phyloP scores from a whole-genome alignment of 1,284 basidiomycete genomes.

The Heterobasidion irregulare region DNA sequence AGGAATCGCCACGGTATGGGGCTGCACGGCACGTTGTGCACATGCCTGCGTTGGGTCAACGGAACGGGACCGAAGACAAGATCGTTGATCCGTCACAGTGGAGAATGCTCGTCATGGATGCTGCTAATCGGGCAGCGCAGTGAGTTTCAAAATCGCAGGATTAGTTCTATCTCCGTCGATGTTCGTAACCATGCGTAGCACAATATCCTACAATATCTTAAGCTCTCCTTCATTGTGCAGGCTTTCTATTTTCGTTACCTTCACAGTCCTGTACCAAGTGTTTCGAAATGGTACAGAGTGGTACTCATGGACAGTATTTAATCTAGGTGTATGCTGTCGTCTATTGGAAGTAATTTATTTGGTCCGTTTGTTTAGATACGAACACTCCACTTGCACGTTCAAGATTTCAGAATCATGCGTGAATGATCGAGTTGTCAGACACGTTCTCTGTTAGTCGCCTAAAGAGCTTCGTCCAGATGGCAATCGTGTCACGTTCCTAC shows the following conservation, averaged over 20 bases:
- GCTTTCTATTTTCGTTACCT: neutral
- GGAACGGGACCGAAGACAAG: slow-evolving; percentile 2
- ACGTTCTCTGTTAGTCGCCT: too few relatives aligned
- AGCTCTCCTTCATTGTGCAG: neutral
- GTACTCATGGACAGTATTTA: too few relatives aligned
- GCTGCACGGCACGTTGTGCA: neutral
- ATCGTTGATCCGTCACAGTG: slow-evolving; percentile 10
- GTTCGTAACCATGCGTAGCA: neutral
- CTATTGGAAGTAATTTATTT: too few relatives aligned
- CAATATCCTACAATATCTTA: neutral
- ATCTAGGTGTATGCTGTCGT: too few relatives aligned
- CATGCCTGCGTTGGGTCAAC: neutral
- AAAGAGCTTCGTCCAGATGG: too few relatives aligned
- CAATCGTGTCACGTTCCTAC: too few relatives aligned
- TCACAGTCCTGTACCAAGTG: neutral
- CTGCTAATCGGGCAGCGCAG: slow-evolving; percentile 7
- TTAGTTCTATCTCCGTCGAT: neutral
- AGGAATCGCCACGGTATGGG: neutral
- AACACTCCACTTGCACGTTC: too few relatives aligned
- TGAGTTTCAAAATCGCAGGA: neutral
- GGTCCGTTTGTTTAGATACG: too few relatives aligned
- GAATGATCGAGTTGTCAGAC: too few relatives aligned
- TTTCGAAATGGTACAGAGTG: too few relatives aligned
- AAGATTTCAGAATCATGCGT: too few relatives aligned
- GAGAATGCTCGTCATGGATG: slow-evolving; percentile 14